These are phyloP conservation scores for Trichoderma cornu-damae DNA, from an alignment of 2,329 filamentous ascomycete species.

Conservation along the genomic window DNA sequence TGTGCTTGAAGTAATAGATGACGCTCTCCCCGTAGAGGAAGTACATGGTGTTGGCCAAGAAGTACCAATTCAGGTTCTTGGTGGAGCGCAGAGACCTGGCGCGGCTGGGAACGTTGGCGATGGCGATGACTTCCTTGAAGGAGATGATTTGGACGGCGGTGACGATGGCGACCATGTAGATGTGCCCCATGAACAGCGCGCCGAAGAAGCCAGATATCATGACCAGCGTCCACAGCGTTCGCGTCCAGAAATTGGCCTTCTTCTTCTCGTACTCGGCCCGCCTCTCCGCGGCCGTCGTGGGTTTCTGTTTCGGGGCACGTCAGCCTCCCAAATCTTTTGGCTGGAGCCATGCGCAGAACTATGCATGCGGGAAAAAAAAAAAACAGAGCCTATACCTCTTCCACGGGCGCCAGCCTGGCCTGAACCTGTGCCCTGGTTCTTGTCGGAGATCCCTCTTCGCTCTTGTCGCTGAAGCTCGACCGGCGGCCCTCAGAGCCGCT, in stretches of 20 bases:
- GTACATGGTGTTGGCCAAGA: slow-evolving; percentile 98
- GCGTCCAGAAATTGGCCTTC: slow-evolving; percentile 93
- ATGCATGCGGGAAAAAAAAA: too few species aligned
- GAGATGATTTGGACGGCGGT: slow-evolving; percentile 93
- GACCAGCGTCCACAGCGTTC: slow-evolving; percentile 95
- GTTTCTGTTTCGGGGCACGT: slow-evolving; percentile 34
- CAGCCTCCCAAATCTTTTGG: background rate
- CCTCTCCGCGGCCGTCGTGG: slow-evolving; percentile 38
- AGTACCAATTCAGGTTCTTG: slow-evolving; percentile 98
- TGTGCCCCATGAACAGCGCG: slow-evolving; percentile 90
- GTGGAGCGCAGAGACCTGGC: slow-evolving; percentile 88
- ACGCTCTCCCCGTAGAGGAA: slow-evolving; percentile 98
- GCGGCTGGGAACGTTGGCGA: slow-evolving; percentile 87
- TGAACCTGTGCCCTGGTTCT: slow-evolving; percentile 27
- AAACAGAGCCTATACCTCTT: slow-evolving; percentile 32
- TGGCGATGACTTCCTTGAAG: slow-evolving; percentile 99
- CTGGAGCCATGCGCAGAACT: background rate
- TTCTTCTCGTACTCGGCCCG: slow-evolving; percentile 89
- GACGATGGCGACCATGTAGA: slow-evolving; percentile 92
- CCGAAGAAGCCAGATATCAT: slow-evolving; percentile 95
- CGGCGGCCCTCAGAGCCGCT: slow-evolving; percentile 51
- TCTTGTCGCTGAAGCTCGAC: slow-evolving; percentile 66
- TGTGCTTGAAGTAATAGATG: slow-evolving; percentile 99
- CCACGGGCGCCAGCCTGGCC: slow-evolving; percentile 31
- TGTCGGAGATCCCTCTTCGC: slow-evolving; percentile 46